phyloP scores from a whole-genome alignment of 345 rosid species.

The Murraya paniculata region DNA sequence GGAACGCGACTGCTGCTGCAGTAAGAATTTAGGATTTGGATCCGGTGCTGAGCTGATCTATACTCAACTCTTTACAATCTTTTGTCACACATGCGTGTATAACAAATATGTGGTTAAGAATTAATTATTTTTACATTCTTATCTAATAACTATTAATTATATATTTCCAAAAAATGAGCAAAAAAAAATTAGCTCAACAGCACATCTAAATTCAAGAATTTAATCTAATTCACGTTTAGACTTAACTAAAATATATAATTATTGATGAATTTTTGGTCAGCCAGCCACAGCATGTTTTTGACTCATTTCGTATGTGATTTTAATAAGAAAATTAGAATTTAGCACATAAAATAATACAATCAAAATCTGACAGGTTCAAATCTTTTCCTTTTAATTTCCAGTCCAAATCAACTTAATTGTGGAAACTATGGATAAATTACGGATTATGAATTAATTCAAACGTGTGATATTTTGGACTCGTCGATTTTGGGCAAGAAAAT shows the following conservation, averaged over 20 bases:
- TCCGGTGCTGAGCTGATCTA: too few relatives aligned
- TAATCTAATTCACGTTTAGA: neutral
- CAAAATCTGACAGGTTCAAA: neutral
- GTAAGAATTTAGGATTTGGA: too few relatives aligned
- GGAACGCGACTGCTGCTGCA: too few relatives aligned
- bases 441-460: neutral
- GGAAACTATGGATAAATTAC: neutral
- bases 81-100: too few relatives aligned
- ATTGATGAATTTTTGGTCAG: neutral
- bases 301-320: neutral
- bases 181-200: too few relatives aligned
- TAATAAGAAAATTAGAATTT: neutral
- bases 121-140: too few relatives aligned
- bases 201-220: too few relatives aligned
- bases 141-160: too few relatives aligned
- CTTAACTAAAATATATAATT: neutral
- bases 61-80: too few relatives aligned
- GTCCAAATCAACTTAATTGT: neutral
- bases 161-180: too few relatives aligned
- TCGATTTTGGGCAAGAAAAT: neutral
- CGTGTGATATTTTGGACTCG: neutral
- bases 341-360: neutral
- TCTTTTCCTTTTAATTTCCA: neutral
- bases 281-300: too few relatives aligned
- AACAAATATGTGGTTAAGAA: too few relatives aligned